Conservation (phyloP, 106 monocot genomes). For the Acorus calamus region DNA sequence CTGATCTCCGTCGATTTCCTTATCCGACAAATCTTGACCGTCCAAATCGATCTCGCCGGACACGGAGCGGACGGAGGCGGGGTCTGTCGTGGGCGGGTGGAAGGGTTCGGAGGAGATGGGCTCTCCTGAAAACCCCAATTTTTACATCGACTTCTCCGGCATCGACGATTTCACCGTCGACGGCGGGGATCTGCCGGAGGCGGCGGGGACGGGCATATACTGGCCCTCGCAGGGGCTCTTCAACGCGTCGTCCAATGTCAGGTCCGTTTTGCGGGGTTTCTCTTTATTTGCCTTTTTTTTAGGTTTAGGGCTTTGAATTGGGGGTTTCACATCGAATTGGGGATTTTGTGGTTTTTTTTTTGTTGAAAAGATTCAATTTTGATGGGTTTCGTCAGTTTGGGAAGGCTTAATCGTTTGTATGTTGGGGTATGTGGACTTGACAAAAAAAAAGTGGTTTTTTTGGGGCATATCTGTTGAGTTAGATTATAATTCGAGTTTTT, state of each 20-base stretch:
- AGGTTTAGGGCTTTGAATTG: too few species aligned
- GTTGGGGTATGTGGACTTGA: too few species aligned
- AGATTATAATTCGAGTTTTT: too few species aligned
- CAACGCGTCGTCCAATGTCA: constrained; percentile 1
- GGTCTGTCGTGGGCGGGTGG: background rate
- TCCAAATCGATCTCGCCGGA: background rate
- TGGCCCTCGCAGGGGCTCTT: constrained; percentile 11
- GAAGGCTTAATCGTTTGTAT: too few species aligned
- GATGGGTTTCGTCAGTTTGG: too few species aligned
- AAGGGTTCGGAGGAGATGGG: constrained; percentile 7
- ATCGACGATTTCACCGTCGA: constrained; percentile 17
- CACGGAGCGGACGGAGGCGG: background rate
- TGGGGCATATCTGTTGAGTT: too few species aligned
- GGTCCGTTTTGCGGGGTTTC: background rate
- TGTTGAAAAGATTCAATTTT: too few species aligned
- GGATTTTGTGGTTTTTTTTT: too few species aligned
- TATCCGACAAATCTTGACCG: background rate
- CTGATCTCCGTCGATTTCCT: too few species aligned
- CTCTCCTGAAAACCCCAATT: constrained; percentile 20
- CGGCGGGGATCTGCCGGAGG: constrained; percentile 3
- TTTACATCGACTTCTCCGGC: constrained; percentile 19
- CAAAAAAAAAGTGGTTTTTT: too few species aligned
- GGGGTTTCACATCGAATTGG: too few species aligned
- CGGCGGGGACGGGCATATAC: background rate
- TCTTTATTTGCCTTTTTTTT: background rate